Percentiles rank a stretch among this genome's conserved stretches.
Evolutionary conservation across 306 rosid genomes (phyloP).

Genomic region (Sindora glabra): DNA sequence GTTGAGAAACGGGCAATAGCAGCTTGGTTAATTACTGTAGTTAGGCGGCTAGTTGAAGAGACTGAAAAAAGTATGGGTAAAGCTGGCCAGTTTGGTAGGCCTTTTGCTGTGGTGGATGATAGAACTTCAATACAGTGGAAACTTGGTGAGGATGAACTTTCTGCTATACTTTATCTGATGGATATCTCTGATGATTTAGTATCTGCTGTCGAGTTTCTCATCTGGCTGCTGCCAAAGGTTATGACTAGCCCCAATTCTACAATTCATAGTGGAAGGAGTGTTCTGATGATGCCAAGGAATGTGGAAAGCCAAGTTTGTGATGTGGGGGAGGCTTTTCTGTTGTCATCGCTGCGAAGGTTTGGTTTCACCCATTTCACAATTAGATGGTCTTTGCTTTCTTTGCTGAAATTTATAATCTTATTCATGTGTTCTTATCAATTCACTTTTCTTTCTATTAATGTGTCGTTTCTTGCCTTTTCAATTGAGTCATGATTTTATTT

Average conservation of each 20-base stretch:
- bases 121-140: constrained; percentile 63
- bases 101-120: constrained; percentile 52
- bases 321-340: constrained; percentile 81
- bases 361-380: neutral
- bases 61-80: constrained; percentile 50
- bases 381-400: neutral
- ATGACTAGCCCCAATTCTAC: constrained; percentile 51
- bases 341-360: constrained; percentile 85
- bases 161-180: constrained; percentile 62
- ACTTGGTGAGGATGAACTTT: constrained; percentile 86
- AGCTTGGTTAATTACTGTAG: constrained; percentile 60
- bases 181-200: constrained; percentile 76
- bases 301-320: constrained; percentile 74
- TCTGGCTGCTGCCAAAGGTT: constrained; percentile 91
- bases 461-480: neutral
- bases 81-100: constrained; percentile 71
- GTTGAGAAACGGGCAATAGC: constrained; percentile 72
- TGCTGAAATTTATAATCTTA: neutral
- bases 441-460: too few species aligned
- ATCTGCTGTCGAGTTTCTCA: constrained; percentile 70
- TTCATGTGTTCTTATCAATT: neutral
- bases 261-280: constrained; percentile 64
- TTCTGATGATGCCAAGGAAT: constrained; percentile 53
- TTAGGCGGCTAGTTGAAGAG: constrained; percentile 63
- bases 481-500: neutral